phyloP scores from a whole-genome alignment of 2,329 filamentous ascomycete genomes.

The Beauveria caledonica region DNA sequence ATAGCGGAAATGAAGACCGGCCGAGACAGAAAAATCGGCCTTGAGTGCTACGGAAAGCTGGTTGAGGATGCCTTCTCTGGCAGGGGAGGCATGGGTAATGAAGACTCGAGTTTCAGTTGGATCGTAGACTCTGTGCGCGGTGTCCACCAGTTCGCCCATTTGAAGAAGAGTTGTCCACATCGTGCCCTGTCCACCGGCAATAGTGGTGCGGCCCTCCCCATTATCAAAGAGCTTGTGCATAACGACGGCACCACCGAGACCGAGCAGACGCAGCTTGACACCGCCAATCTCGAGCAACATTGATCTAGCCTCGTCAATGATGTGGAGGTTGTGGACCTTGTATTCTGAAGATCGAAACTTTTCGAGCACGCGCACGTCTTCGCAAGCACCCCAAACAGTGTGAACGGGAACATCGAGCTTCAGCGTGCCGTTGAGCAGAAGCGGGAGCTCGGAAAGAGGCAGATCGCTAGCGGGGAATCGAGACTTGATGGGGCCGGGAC shows the following conservation, averaged over 20 bases:
- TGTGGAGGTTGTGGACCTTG: slow-evolving; percentile 94
- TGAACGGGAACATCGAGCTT: slow-evolving; percentile 95
- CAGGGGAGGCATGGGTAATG: slow-evolving; percentile 92
- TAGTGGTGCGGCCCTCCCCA: slow-evolving; percentile 93
- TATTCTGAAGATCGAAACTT: slow-evolving; percentile 97
- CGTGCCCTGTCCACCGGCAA: slow-evolving; percentile 93
- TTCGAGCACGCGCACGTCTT: slow-evolving; percentile 94
- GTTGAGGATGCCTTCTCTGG: slow-evolving; percentile 91
- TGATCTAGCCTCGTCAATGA: slow-evolving; percentile 96
- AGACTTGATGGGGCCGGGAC: slow-evolving; percentile 73
- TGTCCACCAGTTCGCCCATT: slow-evolving; percentile 97
- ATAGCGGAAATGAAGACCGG: slow-evolving; percentile 95
- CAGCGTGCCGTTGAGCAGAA: slow-evolving; percentile 78
- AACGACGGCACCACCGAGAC: slow-evolving; percentile 89
- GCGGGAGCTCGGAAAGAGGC: slow-evolving; percentile 83
- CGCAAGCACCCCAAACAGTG: slow-evolving; percentile 97
- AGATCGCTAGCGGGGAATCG: slow-evolving; percentile 75
- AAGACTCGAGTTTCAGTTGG: slow-evolving; percentile 96
- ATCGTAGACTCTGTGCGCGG: slow-evolving; percentile 95
- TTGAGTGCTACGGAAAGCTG: slow-evolving; percentile 96
- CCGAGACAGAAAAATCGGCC: slow-evolving; percentile 96
- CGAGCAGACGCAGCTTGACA: slow-evolving; percentile 88
- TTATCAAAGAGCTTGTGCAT: slow-evolving; percentile 99
- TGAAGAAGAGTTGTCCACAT: slow-evolving; percentile 99
- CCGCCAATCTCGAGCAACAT: slow-evolving; percentile 91